Base-by-base conservation (phyloP, 108 stramenopile species). In the Mediolabrus comicus region DNA sequence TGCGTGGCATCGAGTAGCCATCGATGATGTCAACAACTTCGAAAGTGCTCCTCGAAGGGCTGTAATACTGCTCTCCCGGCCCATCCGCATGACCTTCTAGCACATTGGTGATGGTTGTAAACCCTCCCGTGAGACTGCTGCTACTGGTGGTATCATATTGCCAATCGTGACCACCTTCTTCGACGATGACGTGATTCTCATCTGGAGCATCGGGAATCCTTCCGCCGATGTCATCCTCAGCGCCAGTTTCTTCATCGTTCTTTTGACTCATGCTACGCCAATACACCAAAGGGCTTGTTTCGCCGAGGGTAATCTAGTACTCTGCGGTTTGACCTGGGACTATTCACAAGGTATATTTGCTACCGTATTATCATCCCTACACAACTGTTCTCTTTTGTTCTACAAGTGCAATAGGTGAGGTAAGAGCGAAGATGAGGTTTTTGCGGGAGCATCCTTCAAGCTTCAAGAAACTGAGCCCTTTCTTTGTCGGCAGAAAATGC, bases 51-150 rank as follows among this genome's bases (percentile, higher is more conserved):
- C 34, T 30, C 17, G 59, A 33, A 8, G 31, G 59, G 35, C 22
- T 32, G 35, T 34, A 59, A 3, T 9, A 59, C 12, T 59, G 29
- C 19, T 19, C 57, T 10, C 33, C 57, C 53, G 49, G 55, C 26
- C 53, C 32, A 53, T 24, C 35, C 14, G 33, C 17, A 55, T 54
- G 16, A 5, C 53, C 65, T n/a, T 33, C 53, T 6, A 31, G 12
- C 34, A 66, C 53, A 49, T 31, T 66, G 27, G 65, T 66, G 46
- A 66, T 66, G 9, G 65, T 66, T 11, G 65, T 66, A 33, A 53
- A 66, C 53, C 28, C 65, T 25, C 65, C 65, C 2, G 46, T 49
- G 22, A 49, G 19, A 49, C 46, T 22, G 2, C 46, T 49, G 46
- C 22, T 49, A 22, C 46, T 49, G 46, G 22, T 22, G 7, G 46